These are phyloP conservation scores for Cucurbita ficifolia DNA, from an alignment of 306 rosid species.

Conservation along the genomic window DNA sequence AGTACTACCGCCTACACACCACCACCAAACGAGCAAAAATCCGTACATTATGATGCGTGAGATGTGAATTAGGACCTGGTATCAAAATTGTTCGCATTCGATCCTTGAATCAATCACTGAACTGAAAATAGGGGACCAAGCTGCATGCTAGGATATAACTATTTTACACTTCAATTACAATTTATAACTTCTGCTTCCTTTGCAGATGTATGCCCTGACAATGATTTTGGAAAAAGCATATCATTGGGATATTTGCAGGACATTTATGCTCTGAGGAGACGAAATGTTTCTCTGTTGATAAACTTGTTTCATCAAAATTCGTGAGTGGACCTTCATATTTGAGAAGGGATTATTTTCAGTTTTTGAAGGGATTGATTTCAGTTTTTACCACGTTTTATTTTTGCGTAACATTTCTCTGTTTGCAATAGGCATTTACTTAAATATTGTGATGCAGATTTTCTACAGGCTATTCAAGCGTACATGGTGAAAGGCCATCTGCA, in stretches of 20 bases:
- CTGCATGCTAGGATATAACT: neutral
- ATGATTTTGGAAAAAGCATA: slow-evolving; percentile 25
- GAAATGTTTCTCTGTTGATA: slow-evolving; percentile 16
- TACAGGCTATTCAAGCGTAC: slow-evolving; percentile 76
- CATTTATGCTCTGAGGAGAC: slow-evolving; percentile 17
- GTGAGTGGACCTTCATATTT: slow-evolving; percentile 33
- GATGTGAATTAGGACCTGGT: neutral
- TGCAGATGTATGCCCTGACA: slow-evolving; percentile 34
- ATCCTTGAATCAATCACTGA: neutral
- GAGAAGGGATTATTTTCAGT: neutral
- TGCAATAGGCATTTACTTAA: neutral
- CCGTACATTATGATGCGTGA: neutral
- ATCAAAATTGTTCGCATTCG: neutral
- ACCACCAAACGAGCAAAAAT: neutral
- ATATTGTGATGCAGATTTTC: slow-evolving; percentile 47
- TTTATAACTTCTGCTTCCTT: neutral
- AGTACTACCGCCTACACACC: neutral
- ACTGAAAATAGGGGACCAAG: neutral
- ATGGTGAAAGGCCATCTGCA: slow-evolving; percentile 77
- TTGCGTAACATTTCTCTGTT: neutral
- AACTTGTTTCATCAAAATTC: slow-evolving; percentile 33
- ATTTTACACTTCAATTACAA: neutral
- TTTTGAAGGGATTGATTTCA: neutral
- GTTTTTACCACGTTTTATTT: neutral
- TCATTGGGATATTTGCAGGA: slow-evolving; percentile 27